phyloP scores from a whole-genome alignment of 2,329 filamentous ascomycete genomes.

The Raffaelea arxii region DNA sequence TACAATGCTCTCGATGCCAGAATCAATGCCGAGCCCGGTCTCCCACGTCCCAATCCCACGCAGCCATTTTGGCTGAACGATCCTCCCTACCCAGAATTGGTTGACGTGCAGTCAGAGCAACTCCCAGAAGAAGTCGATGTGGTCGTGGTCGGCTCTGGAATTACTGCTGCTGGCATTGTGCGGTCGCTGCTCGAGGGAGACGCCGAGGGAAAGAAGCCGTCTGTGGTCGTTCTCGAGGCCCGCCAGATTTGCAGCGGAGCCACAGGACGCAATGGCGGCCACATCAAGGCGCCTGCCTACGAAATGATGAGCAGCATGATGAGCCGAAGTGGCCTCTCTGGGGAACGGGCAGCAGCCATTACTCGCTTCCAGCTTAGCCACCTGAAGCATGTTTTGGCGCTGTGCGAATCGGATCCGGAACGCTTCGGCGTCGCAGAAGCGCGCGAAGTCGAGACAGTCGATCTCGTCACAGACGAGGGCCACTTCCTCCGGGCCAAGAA shows the following conservation, averaged over 20 bases:
- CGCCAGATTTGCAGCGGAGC: constrained; percentile 38
- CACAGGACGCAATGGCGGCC: constrained; percentile 43
- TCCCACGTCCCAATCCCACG: constrained; percentile 4
- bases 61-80: constrained; percentile 7
- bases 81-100: constrained; percentile 9
- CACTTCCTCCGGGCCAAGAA: constrained; percentile 23
- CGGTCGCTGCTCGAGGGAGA: background rate
- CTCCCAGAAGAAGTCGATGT: constrained; percentile 33
- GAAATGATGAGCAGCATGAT: constrained; percentile 27
- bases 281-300: constrained; percentile 36
- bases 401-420: constrained; percentile 24
- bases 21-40: background rate
- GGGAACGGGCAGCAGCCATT: constrained; percentile 27
- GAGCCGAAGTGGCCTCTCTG: constrained; percentile 16
- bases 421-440: constrained; percentile 25
- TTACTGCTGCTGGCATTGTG: constrained; percentile 34
- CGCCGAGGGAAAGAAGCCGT: background rate
- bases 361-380: constrained; percentile 34
- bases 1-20: background rate
- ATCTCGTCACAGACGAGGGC: constrained; percentile 28
- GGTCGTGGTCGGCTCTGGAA: constrained; percentile 45
- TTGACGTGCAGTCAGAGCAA: constrained; percentile 17
- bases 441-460: constrained; percentile 34
- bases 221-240: constrained; percentile 39
- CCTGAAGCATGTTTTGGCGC: constrained; percentile 25